Base-by-base conservation (phyloP, 1,284 basidiomycete species). In the Spongiforma sp. region DNA sequence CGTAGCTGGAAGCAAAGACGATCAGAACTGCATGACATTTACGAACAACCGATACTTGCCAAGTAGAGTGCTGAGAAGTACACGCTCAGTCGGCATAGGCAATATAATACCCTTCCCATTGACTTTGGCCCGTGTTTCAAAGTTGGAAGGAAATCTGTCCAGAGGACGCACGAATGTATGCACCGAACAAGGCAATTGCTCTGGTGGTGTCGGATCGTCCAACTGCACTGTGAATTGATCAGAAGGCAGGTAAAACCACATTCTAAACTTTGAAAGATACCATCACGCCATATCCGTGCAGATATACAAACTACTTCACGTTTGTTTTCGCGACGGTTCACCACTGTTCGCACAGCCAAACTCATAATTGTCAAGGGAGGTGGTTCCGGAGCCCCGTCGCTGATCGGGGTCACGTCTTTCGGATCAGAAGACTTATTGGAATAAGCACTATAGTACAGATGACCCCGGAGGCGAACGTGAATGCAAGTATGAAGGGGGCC, bases 351-450 rank as follows among this genome's bases (percentile, higher is more conserved):
- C 26, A 93, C 77, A 62, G 94, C 91, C 24, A 99, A 81, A 70
- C 94, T 96, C 87, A 96, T 92, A 53, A 99, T 86, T 0, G 94
- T 99, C 52, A 99, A 78, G 1, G 96, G 94, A 5, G 98, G 98
- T 26, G 86, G 85, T 34, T 95, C 96, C 71, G 93, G 93, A 10
- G 93, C 91, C 24, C 83, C 78, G 3, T 96, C 93, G 0, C 88
- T 74, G 74, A 97, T 89, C 0, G 95, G 93, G 65, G 89, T 93
- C 76, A 99, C 88, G 69, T 93, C 88, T 75, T 98, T 98, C 2
- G 96, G 95, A 71, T 96, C 88, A 17, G 86, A 80, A n/a, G n/a
- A n/a, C n/a, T n/a, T n/a, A n/a, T n/a, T n/a, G n/a, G n/a, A n/a
- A n/a, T n/a, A n/a, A n/a, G n/a, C n/a, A n/a, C n/a, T n/a, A n/a